Base-by-base conservation (phyloP, 768 basidiomycete genomes). In the Sporobolomyces pararoseus region DNA sequence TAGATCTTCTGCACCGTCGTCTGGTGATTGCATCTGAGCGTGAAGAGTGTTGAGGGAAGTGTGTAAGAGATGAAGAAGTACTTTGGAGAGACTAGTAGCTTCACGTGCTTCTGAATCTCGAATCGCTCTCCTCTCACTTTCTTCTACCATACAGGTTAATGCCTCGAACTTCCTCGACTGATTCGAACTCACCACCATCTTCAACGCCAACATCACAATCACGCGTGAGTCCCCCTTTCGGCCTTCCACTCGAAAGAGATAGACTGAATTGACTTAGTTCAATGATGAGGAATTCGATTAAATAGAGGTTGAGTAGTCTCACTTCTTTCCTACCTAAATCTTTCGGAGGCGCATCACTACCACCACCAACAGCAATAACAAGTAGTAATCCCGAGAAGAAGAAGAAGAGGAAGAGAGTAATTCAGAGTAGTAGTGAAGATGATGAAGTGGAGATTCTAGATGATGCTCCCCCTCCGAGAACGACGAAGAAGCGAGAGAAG, bases 271-370 rank as follows among this genome's bases (percentile, higher is more conserved):
- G 19, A 47, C 46, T n/a, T 16, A 10, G 6, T n/a, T n/a, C n/a
- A n/a, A n/a, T n/a, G n/a, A n/a, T n/a, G n/a, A n/a, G n/a, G n/a
- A n/a, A n/a, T 27, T 58, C 55, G 37, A 37, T 58, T 19, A 37
- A n/a, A 7, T 17, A 47, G 19, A 63, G 65, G 19, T 70, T 70
- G 58, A 29, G 34, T n/a, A 70, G n/a, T n/a, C n/a, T 70, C 58
- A 61, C 68, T 34, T 65, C 63, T 17, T 70, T 70, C 68, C 44
- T 70, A 25, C 68, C 68, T 2, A 47, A n/a, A 55, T 27, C 3
- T 5, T 31, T 39, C 27, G 46, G n/a, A 2, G 12, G 34, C 39
- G 17, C 16, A 2, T 29, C 42, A 44, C 52, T 19, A 12, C 58
- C 51, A 53, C 60, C 21, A 31, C n/a, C 25, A 29, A 6, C 37